Conservation (phyloP, 2,329 filamentous ascomycete genomes). For the Trichoderma sp. region DNA sequence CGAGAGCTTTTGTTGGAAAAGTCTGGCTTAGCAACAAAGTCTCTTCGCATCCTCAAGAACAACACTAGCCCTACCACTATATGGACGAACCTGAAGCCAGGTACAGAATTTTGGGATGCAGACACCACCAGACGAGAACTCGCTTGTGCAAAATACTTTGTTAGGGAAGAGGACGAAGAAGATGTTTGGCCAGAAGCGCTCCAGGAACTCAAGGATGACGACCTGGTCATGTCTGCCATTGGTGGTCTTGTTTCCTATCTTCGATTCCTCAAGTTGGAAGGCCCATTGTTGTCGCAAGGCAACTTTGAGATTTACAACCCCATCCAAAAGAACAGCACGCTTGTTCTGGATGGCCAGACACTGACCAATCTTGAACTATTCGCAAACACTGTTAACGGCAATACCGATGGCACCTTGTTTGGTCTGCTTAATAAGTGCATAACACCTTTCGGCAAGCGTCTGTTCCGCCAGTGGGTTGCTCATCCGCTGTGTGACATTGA, state of each 20-base stretch:
- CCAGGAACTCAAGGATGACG: conserved; percentile 71
- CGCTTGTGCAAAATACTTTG: conserved; percentile 77
- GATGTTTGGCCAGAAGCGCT: conserved; percentile 76
- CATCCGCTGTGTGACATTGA: conserved; percentile 85
- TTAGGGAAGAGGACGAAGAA: conserved; percentile 55
- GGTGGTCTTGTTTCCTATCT: conserved; percentile 89
- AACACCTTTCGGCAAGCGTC: conserved; percentile 93
- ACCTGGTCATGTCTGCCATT: conserved; percentile 84
- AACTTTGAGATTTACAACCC: conserved; percentile 93
- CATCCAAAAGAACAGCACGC: conserved; percentile 83
- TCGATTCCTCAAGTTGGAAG: conserved; percentile 82
- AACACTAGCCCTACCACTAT: conserved; percentile 90
- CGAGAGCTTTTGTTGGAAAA: conserved; percentile 90
- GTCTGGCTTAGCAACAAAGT: conserved; percentile 80
- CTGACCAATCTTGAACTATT: conserved; percentile 98
- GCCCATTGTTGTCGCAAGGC: conserved; percentile 80
- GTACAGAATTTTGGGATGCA: conserved; percentile 87
- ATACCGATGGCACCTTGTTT: conserved; percentile 84
- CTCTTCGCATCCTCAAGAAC: conserved; percentile 90
- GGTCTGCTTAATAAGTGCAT: conserved; percentile 89
- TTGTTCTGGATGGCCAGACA: conserved; percentile 93
- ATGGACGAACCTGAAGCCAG: conserved; percentile 90
- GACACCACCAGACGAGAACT: conserved; percentile 82
- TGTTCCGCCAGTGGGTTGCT: conserved; percentile 96
- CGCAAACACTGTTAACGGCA: conserved; percentile 86